Base-by-base conservation (phyloP, 148 eudicot species). In the Vaccinium macrocarpon region DNA sequence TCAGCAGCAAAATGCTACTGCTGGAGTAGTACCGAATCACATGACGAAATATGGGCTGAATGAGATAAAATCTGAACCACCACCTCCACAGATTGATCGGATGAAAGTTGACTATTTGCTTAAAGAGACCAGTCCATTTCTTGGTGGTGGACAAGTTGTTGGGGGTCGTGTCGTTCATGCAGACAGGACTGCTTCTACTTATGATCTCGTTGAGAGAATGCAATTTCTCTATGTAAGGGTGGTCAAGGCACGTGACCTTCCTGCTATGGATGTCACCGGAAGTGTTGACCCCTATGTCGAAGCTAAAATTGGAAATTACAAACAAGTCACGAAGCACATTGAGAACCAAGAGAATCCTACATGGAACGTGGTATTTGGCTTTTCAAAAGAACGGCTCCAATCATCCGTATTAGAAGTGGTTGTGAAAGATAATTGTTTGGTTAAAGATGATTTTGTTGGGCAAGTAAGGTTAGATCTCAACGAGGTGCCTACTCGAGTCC, bases 81-180 rank as follows among this genome's bases (percentile, higher is more conserved):
- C 90, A 19, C 96, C 96, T 81, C 92, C 97, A 11, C 89, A 88
- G 90, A 88, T 95, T 23, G 91, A 93, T 8, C 89, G 91, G 23
- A 93, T 93, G 97, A 90, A 97, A 83, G 90, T 87, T 74, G 99
- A 97, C 80, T 95, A 85, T 86, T 95, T 98, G 11, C 93, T 97
- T 55, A 97, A 97, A 85, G 99, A 97, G 89, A 97, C 99, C 0
- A 97, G 98, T 81, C 99, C 99, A 7, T 97, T 89, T 78, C 97
- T 97, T 51, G 99, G 99, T 78, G 99, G 99, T 23, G 99, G 99
- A 14, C 84, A 92, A 46, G 97, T 97, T n/a, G 93, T 97, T 29
- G 98, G 99, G 51, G 98, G 99, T 0, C 94, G 98, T 42, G 91
- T 97, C 48, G 82, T 92, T 80, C 96, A 89, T 87, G 89, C 94